These are phyloP conservation scores for Nicotiana paniculata DNA, from an alignment of 257 asterid genomes.

Conservation along the genomic window DNA sequence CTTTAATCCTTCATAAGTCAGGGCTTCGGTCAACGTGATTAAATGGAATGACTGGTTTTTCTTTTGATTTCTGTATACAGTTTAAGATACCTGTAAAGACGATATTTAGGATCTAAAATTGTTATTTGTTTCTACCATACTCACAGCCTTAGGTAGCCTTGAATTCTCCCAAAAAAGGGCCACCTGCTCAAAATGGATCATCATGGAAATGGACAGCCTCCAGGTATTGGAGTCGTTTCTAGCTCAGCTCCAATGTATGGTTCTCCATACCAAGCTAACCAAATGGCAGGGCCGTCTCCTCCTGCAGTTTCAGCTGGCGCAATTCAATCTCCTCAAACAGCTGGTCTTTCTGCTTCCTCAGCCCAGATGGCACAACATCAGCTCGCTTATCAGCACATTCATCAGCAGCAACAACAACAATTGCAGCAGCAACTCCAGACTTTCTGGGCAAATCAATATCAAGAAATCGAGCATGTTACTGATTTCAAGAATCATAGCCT, in stretches of 20 bases:
- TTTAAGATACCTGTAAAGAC: background rate
- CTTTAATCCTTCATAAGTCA: background rate
- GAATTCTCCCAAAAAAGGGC: constrained; percentile 1
- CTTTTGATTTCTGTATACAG: background rate
- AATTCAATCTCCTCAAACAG: constrained; percentile 69
- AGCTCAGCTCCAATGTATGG: constrained; percentile 58
- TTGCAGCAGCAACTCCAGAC: constrained; percentile 77
- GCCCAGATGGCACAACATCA: constrained; percentile 88
- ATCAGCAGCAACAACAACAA: constrained; percentile 90
- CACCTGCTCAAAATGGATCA: constrained; percentile 57
- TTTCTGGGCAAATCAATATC: constrained; percentile 75
- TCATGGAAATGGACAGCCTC: constrained; percentile 83
- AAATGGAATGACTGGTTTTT: background rate
- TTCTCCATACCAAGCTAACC: constrained; percentile 69
- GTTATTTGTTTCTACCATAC: background rate
- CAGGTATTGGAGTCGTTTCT: constrained; percentile 52
- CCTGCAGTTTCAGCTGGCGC: constrained; percentile 49
- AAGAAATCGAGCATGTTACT: constrained; percentile 68
- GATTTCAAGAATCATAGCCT: constrained; percentile 95
- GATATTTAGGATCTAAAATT: background rate
- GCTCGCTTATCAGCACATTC: constrained; percentile 94
- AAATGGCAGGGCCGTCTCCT: constrained; percentile 49
- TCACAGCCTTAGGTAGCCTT: constrained; percentile 3
- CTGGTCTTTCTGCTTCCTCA: constrained; percentile 59
- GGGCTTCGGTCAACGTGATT: background rate